Evolutionary conservation across 345 rosid genomes (phyloP).

Genomic region (Citrus mangshanensis): DNA sequence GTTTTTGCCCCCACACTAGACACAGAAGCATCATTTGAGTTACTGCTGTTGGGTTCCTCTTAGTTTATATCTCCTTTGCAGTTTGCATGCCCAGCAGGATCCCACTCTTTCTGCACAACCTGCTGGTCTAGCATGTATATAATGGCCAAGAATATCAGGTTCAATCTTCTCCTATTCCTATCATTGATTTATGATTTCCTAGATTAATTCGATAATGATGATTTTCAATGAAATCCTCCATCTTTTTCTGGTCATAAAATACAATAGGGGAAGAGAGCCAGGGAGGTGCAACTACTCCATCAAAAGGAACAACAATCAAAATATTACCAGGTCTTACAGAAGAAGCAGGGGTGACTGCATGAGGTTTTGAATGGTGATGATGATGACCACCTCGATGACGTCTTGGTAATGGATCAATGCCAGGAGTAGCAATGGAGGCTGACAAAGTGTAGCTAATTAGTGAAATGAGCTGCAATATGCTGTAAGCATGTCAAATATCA

Average conservation of each 20-base stretch:
- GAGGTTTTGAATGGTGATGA: conserved; percentile 49
- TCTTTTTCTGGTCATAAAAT: not conserved
- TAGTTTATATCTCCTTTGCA: not conserved
- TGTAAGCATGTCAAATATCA: not conserved
- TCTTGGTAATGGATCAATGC: conserved; percentile 34
- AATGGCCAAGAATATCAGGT: not conserved
- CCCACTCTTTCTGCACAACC: not conserved
- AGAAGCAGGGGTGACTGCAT: conserved; percentile 62
- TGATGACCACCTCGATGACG: conserved; percentile 49
- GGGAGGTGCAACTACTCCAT: not conserved
- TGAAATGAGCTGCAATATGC: conserved; percentile 9
- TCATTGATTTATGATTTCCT: not conserved
- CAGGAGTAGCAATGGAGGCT: conserved; percentile 44
- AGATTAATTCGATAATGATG: not conserved
- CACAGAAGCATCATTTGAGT: not conserved
- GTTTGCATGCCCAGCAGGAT: not conserved
- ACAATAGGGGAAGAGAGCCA: not conserved
- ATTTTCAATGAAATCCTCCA: not conserved
- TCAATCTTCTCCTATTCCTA: not conserved
- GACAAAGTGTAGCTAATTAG: conserved; percentile 27
- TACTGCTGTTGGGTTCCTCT: not conserved
- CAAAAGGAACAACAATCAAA: not conserved
- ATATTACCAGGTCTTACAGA: conserved; percentile 54
- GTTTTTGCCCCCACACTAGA: not conserved
- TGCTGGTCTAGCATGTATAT: not conserved